Evolutionary conservation across 1,284 basidiomycete genomes (phyloP), one percentile per base, ranked within the genome.

Genomic region (Moesziomyces sp.): DNA sequence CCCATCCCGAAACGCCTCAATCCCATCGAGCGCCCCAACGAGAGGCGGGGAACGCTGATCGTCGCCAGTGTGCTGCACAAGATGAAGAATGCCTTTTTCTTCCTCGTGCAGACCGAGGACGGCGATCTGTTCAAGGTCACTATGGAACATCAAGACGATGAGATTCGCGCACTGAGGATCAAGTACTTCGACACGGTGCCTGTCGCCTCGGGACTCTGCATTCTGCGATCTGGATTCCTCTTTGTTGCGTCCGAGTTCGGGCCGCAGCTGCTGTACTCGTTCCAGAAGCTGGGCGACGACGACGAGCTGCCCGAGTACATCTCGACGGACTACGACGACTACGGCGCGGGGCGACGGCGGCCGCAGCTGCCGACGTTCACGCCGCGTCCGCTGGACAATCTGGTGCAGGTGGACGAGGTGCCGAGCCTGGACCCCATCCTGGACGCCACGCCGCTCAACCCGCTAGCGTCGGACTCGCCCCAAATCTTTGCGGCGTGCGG

Each of bases 101-200:
- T 84, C 42, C 72, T 84, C 28, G 58, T 83, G 13, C 82, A 84
- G 62, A 77, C 71, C 11, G 82, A 84, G 51, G 74, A 80, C 24
- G 82, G 82, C 35, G 82, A 84, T 52, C 57, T 84, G 48, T 84
- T 83, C 78, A 83, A 83, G 69, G 65, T 84, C 34, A 81, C 82
- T 5, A 78, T 84, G 51, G 82, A 84, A 44, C 82, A 84, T 46
- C 76, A 82, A n/a, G 81, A 78, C 23, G 82, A 83, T 44, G 79
- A 82, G 45, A 73, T 84, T 43, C 56, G 62, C 23, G 62, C 68
- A 13, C 61, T 84, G 40, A 77, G 77, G 52, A 83, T 84, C 73
- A 82, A 83, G 60, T 84, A 84, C 65, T 84, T 84, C 49, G 82
- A 83, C 48, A 84, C 82, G 0, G 81, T 83, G 18, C 81, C 82